These are phyloP conservation scores for Penicillium odoratum DNA, from an alignment of 495 filamentous ascomycete genomes.

Conservation along the genomic window DNA sequence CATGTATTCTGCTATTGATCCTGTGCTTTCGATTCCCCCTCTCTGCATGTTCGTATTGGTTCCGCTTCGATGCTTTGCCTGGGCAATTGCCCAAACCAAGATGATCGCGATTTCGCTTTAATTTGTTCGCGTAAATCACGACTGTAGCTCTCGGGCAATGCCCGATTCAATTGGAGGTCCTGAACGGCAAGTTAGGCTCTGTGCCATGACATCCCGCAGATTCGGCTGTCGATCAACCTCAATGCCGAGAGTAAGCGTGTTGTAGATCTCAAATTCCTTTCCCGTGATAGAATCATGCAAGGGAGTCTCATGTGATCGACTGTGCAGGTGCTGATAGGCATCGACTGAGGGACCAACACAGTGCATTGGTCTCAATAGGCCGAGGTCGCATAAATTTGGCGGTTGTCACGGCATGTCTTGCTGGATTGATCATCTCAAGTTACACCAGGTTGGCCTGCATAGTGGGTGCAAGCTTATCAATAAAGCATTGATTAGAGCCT, in stretches of 20 bases:
- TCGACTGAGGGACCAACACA: background rate
- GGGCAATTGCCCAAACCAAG: slow-evolving; percentile 13
- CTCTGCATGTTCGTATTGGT: slow-evolving; percentile 30
- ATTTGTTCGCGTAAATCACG: background rate
- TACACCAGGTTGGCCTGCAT: background rate
- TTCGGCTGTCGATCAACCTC: background rate
- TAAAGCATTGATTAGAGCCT: background rate
- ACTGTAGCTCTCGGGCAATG: background rate
- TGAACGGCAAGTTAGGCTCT: background rate
- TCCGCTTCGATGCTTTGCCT: slow-evolving; percentile 15
- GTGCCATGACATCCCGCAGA: background rate
- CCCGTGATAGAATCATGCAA: background rate
- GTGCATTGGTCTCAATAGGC: background rate
- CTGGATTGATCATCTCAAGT: background rate
- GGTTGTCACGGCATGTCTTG: background rate
- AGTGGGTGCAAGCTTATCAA: background rate
- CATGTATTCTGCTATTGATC: slow-evolving; percentile 14
- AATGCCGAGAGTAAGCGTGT: background rate
- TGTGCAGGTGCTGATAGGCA: background rate
- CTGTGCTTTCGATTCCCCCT: slow-evolving; percentile 33
- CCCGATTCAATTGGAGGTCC: background rate
- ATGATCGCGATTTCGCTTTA: slow-evolving; percentile 17
- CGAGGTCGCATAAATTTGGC: background rate
- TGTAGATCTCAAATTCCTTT: background rate
- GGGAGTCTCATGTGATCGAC: background rate